Evolutionary conservation across 2,329 filamentous ascomycete genomes (phyloP).

Genomic region (Ophiocordyceps polyrhachis-furcata): DNA sequence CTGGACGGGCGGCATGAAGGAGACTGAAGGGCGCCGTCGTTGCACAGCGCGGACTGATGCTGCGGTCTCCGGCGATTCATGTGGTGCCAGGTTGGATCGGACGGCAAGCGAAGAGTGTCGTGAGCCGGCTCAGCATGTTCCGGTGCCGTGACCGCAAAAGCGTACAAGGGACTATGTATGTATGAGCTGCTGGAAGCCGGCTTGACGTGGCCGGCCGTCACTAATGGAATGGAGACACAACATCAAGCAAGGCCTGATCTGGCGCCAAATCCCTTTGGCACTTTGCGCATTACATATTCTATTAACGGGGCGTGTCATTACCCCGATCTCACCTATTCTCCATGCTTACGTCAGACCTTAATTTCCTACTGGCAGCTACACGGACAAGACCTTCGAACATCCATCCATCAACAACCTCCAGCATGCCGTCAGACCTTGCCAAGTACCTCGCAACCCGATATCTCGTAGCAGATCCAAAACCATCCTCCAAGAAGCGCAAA

Average conservation of each 20-base stretch:
- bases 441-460: conserved; percentile 87
- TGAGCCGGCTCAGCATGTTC: conserved; percentile 2
- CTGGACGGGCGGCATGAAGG: conserved; percentile 50
- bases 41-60: neutral
- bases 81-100: neutral
- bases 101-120: neutral
- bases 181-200: neutral
- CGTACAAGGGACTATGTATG: neutral
- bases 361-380: too few relatives aligned
- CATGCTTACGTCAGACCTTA: neutral
- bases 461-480: conserved; percentile 41
- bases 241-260: neutral
- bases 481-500: conserved; percentile 41
- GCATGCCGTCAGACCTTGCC: conserved; percentile 45
- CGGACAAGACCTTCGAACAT: too few relatives aligned
- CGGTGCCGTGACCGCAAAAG: neutral
- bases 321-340: neutral
- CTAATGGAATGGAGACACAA: neutral
- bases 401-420: neutral
- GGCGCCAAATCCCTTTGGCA: neutral
- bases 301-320: conserved; percentile 2
- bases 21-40: conserved; percentile 8
- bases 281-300: conserved; percentile 3
- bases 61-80: conserved; percentile 5
- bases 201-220: neutral